These are phyloP conservation scores for Peniophora sp. DNA, from an alignment of 1,284 basidiomycete genomes.

Conservation along the genomic window DNA sequence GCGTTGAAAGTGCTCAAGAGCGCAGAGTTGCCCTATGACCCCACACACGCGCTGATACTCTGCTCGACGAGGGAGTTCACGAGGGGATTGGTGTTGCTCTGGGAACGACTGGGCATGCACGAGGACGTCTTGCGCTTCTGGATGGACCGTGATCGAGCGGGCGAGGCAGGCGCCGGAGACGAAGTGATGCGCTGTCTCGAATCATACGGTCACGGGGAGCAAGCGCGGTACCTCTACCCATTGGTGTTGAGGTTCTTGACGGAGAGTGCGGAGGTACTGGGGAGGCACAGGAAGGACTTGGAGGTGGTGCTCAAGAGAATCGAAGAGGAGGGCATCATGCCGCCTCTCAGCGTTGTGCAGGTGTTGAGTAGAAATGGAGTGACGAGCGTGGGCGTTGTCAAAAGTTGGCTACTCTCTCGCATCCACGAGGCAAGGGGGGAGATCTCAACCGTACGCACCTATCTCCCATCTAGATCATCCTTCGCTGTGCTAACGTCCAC, in stretches of 20 bases:
- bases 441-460: conserved; percentile 62
- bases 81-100: conserved; percentile 79
- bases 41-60: conserved; percentile 86
- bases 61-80: conserved; percentile 83
- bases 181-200: conserved; percentile 71
- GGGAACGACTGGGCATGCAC: conserved; percentile 93
- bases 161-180: conserved; percentile 37
- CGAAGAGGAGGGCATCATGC: conserved; percentile 75
- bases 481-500: neutral
- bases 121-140: conserved; percentile 91
- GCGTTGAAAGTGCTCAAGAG: conserved; percentile 64
- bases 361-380: conserved; percentile 81
- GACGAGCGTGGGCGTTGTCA: conserved; percentile 85
- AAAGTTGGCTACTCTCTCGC: conserved; percentile 79
- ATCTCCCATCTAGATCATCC: neutral
- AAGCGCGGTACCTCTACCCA: conserved; percentile 74
- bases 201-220: conserved; percentile 50
- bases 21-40: conserved; percentile 72
- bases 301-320: conserved; percentile 67
- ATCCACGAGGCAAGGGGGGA: conserved; percentile 71
- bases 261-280: conserved; percentile 62
- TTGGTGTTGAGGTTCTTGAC: conserved; percentile 89
- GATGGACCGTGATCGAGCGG: conserved; percentile 64
- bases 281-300: conserved; percentile 66
- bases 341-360: conserved; percentile 84